A percentile compares a stretch with the other conserved stretches of the same genome.
phyloP scores from a whole-genome alignment of 2,329 filamentous ascomycete genomes.

The Monosporascus ibericus region DNA sequence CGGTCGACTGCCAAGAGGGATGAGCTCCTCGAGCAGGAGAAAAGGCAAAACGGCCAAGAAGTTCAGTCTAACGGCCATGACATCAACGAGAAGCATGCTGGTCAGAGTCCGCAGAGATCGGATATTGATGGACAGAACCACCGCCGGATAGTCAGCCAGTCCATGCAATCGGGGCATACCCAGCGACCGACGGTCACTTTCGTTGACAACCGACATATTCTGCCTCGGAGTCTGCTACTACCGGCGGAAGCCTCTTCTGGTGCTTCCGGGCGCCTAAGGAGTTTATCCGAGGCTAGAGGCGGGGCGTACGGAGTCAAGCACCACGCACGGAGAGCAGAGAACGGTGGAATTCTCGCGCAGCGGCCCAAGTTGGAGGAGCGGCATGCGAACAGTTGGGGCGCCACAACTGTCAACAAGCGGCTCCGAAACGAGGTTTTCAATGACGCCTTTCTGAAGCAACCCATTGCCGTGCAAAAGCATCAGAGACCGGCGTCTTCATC shows the following conservation, averaged over 20 bases:
- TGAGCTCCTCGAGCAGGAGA: conserved; percentile 27
- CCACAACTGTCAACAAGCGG: conserved; percentile 82
- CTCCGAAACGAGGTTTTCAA: conserved; percentile 87
- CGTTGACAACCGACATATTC: conserved; percentile 88
- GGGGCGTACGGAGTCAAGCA: conserved; percentile 15
- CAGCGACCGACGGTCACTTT: conserved; percentile 86
- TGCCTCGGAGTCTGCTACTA: conserved; percentile 76
- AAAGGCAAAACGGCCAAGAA: conserved; percentile 22
- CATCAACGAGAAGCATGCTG: conserved; percentile 8
- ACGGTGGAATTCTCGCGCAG: conserved; percentile 4
- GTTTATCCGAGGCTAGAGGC: conserved; percentile 27
- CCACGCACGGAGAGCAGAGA: conserved; percentile 5
- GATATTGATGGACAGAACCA: conserved; percentile 21
- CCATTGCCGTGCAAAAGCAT: conserved; percentile 74
- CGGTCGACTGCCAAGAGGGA: conserved; percentile 50
- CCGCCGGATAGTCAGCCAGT: conserved; percentile 61
- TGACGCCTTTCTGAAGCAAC: conserved; percentile 81
- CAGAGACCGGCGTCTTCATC: conserved; percentile 58
- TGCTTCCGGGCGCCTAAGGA: conserved; percentile 28
- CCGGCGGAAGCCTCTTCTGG: conserved; percentile 37
- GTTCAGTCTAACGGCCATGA: conserved; percentile 26
- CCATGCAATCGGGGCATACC: conserved; percentile 57
- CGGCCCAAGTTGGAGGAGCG: conserved; percentile 47
- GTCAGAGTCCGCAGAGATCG: conserved; percentile 8
- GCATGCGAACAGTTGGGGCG: conserved; percentile 71